phyloP scores from a whole-genome alignment of 257 asterid species.

The Petrea volubilis region DNA sequence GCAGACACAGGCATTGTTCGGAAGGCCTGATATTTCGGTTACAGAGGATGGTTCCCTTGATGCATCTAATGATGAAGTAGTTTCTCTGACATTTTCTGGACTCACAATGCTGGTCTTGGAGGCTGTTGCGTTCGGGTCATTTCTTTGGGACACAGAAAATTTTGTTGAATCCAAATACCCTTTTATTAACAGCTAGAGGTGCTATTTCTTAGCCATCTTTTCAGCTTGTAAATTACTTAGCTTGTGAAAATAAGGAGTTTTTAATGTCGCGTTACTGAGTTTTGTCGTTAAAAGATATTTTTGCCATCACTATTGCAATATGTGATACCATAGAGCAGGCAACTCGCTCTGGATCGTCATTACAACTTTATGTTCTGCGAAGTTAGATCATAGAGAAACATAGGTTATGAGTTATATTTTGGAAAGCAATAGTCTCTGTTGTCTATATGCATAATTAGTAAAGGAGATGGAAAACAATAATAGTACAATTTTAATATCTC shows the following conservation, averaged over 20 bases:
- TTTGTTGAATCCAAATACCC: slow-evolving; percentile 70
- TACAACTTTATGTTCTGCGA: not conserved
- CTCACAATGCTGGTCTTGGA: slow-evolving; percentile 79
- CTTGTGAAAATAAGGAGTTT: not conserved
- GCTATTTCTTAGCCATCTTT: slow-evolving; percentile 5
- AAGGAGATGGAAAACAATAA: no score
- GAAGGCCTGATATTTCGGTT: slow-evolving; percentile 76
- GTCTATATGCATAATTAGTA: not conserved
- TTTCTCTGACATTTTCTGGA: slow-evolving; percentile 70
- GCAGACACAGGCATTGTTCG: slow-evolving; percentile 92
- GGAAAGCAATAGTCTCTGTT: not conserved
- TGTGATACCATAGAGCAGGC: not conserved
- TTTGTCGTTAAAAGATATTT: no score
- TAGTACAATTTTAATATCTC: not conserved
- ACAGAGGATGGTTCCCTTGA: slow-evolving; percentile 67
- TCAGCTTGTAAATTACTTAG: slow-evolving; percentile 18
- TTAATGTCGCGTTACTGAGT: no score
- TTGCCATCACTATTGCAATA: no score
- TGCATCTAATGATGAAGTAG: slow-evolving; percentile 62
- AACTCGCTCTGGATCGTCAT: not conserved
- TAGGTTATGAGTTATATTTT: not conserved
- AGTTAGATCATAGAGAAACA: not conserved
- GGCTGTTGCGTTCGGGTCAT: slow-evolving; percentile 90
- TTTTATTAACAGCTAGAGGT: slow-evolving; percentile 55
- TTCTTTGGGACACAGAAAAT: slow-evolving; percentile 85